Evolutionary conservation across 139 green algal species (phyloP).

Genomic region (Pleodorina starrii): DNA sequence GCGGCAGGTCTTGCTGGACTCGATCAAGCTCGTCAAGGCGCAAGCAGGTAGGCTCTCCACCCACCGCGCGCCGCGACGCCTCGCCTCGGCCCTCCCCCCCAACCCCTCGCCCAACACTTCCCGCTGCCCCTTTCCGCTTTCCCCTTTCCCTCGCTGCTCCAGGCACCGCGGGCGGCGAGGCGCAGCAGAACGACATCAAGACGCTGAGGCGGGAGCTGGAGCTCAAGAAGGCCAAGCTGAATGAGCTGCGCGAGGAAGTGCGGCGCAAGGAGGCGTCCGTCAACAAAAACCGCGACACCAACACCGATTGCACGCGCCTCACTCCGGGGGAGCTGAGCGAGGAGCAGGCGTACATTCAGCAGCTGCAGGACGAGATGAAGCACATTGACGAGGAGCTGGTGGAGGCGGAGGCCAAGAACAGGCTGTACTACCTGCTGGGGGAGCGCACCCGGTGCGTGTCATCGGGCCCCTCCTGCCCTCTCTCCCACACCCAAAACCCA

Average conservation of each 20-base stretch:
- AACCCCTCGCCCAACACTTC: too few species aligned
- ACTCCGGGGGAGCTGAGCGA: conserved; percentile 61
- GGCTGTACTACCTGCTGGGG: conserved; percentile 88
- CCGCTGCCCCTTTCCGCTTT: not conserved
- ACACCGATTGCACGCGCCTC: conserved; percentile 63
- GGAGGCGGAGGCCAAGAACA: conserved; percentile 89
- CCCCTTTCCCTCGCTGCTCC: not conserved
- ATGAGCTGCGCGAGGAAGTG: conserved; percentile 78
- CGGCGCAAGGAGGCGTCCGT: conserved; percentile 47
- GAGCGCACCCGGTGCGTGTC: conserved; percentile 76
- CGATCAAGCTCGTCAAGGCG: conserved; percentile 74
- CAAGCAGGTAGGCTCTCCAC: conserved; percentile 60
- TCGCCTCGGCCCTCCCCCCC: too few species aligned
- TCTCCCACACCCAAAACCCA: too few species aligned
- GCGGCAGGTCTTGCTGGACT: conserved; percentile 79
- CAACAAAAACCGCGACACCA: conserved; percentile 64
- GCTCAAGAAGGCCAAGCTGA: conserved; percentile 87
- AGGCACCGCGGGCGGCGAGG: conserved; percentile 83
- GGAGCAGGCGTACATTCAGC: conserved; percentile 73
- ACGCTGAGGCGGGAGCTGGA: conserved; percentile 82
- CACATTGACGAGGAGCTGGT: conserved; percentile 81
- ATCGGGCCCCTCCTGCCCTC: too few species aligned
- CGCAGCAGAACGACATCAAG: conserved; percentile 85
- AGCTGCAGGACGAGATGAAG: conserved; percentile 76
- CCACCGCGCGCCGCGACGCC: not conserved